Evolutionary conservation across 176 grass and related monocot genomes (phyloP).

Genomic region (Otatea glauca): DNA sequence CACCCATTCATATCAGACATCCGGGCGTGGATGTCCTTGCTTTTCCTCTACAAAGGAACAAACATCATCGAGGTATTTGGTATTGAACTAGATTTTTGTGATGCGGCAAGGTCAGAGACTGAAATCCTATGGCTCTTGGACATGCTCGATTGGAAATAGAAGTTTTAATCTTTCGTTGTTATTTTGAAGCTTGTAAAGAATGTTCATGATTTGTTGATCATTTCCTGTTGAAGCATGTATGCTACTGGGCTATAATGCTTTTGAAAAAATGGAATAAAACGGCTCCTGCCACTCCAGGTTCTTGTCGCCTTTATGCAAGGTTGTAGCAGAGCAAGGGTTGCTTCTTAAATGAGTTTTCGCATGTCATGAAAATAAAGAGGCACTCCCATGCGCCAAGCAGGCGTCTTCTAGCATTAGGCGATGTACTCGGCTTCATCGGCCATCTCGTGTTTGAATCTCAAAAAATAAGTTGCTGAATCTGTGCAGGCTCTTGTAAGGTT

Average conservation of each 20-base stretch:
- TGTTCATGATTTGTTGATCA: conserved; percentile 36
- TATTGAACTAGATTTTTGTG: conserved; percentile 83
- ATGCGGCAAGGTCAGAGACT: conserved; percentile 62
- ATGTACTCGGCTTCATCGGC: background rate
- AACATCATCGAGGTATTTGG: conserved; percentile 68
- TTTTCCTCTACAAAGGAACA: conserved; percentile 58
- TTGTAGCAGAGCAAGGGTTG: background rate
- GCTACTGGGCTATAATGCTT: background rate
- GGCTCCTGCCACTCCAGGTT: background rate
- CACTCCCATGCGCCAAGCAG: background rate
- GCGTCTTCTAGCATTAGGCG: background rate
- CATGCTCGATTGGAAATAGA: conserved; percentile 92
- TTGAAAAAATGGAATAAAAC: conserved; percentile 16
- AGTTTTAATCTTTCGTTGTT: background rate
- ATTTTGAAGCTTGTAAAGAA: conserved; percentile 40
- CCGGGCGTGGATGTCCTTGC: conserved; percentile 74
- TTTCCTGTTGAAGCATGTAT: conserved; percentile 27
- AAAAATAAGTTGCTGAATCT: background rate
- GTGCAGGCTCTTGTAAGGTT: background rate
- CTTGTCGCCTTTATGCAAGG: background rate
- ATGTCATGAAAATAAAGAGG: background rate
- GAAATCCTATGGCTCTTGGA: conserved; percentile 83
- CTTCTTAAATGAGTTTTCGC: background rate
- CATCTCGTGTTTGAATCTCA: background rate
- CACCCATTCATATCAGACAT: conserved; percentile 78